These are phyloP conservation scores for Zygoascus bituminiphila DNA, from an alignment of 805 yeast species.

Conservation along the genomic window DNA sequence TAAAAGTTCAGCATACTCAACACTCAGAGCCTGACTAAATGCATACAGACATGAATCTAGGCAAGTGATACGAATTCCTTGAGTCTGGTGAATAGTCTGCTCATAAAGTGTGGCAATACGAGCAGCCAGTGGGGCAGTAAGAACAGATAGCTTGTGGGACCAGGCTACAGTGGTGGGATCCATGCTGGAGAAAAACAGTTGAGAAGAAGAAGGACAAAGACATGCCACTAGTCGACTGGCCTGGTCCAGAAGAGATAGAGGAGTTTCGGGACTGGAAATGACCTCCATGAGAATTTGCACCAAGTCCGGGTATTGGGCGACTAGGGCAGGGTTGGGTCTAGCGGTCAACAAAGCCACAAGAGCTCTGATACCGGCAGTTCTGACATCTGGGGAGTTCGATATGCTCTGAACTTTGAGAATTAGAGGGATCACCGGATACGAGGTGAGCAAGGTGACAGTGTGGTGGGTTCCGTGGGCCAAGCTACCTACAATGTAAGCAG, in stretches of 20 bases:
- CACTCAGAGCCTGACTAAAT: neutral
- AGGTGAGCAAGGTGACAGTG: neutral
- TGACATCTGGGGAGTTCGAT: conserved; percentile 7
- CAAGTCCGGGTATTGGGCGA: conserved; percentile 12
- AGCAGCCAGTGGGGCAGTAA: neutral
- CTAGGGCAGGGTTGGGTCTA: conserved; percentile 10
- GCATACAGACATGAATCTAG: neutral
- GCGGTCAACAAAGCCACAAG: conserved; percentile 14
- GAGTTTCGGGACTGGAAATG: conserved; percentile 8
- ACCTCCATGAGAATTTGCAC: conserved; percentile 9
- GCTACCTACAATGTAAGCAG: conserved; percentile 24
- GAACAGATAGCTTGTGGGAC: neutral
- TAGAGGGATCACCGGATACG: conserved; percentile 13
- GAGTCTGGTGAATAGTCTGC: neutral
- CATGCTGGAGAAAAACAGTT: neutral
- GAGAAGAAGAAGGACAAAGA: neutral
- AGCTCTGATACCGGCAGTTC: conserved; percentile 10
- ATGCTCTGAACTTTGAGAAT: conserved; percentile 6
- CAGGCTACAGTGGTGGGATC: neutral
- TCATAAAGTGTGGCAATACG: neutral
- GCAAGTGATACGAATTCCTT: neutral
- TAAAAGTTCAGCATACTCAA: neutral
- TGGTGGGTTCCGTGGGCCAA: conserved; percentile 24
- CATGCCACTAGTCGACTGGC: conserved; percentile 14
- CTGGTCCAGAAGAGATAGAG: conserved; percentile 12